phyloP scores from a whole-genome alignment of 2,329 filamentous ascomycete genomes.

The Exophiala lecanii-corni region DNA sequence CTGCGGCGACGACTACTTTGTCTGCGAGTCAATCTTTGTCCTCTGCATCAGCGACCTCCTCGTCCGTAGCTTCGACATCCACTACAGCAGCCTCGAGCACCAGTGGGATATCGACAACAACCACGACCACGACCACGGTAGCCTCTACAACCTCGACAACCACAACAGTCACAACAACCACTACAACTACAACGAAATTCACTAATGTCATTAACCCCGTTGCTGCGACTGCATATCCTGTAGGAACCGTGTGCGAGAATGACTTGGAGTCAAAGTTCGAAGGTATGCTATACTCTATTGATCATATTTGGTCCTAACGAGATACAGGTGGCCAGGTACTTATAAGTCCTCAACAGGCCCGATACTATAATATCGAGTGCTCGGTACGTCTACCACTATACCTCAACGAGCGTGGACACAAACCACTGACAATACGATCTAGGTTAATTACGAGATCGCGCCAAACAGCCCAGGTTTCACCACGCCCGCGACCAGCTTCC shows the following conservation, averaged over 20 bases:
- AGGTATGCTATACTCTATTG: too few relatives aligned
- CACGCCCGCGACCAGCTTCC: constrained; percentile 7
- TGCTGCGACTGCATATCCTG: constrained; percentile 5
- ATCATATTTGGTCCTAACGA: neutral
- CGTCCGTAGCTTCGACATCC: neutral
- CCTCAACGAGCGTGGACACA: neutral
- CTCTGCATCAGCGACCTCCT: neutral
- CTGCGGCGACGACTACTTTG: neutral
- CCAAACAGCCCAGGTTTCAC: constrained; percentile 11
- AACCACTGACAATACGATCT: neutral
- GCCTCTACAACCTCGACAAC: neutral
- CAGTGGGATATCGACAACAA: neutral
- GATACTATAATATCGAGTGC: constrained; percentile 13
- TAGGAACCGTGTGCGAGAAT: constrained; percentile 8
- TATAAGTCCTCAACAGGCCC: constrained; percentile 1
- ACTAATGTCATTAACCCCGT: neutral
- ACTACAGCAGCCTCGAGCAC: neutral
- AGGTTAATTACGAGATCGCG: constrained; percentile 11
- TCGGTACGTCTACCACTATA: constrained; percentile 2
- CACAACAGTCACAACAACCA: neutral
- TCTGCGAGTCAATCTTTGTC: neutral
- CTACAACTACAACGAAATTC: neutral
- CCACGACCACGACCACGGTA: neutral
- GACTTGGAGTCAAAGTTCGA: constrained; percentile 10
- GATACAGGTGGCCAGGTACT: constrained; percentile 5